These are phyloP conservation scores for Saxophila tyrrhenica DNA, from an alignment of 495 filamentous ascomycete genomes.

Conservation along the genomic window DNA sequence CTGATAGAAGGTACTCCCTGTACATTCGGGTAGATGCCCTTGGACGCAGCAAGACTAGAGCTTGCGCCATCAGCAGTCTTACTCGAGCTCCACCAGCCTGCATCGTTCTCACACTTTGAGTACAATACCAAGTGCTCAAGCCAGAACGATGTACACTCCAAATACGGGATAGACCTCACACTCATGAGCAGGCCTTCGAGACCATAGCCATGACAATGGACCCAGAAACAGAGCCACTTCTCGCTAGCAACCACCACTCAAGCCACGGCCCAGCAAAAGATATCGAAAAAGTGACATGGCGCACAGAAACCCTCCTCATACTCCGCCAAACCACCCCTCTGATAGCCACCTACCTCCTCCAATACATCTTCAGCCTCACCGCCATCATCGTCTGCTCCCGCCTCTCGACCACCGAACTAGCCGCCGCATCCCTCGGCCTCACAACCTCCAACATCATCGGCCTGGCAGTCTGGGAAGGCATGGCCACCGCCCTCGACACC, in stretches of 20 bases:
- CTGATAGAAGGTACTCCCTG: no score
- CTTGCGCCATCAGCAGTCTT: no score
- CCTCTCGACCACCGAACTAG: constrained; percentile 21
- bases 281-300: neutral
- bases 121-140: no score
- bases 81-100: no score
- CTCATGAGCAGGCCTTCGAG: no score
- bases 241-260: neutral
- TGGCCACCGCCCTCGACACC: constrained; percentile 24
- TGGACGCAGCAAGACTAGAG: no score
- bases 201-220: neutral
- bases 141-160: no score
- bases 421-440: constrained; percentile 16
- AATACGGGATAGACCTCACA: no score
- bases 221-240: neutral
- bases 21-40: no score
- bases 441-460: constrained; percentile 25
- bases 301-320: neutral
- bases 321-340: constrained; percentile 11
- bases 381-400: constrained; percentile 19
- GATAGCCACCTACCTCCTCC: constrained; percentile 17
- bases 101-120: no score
- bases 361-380: constrained; percentile 19
- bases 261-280: neutral
- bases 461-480: constrained; percentile 21